Evolutionary conservation across 805 yeast species (phyloP), one percentile per base, ranked within the genome.

Genomic region (Monosporozyma solicola): DNA sequence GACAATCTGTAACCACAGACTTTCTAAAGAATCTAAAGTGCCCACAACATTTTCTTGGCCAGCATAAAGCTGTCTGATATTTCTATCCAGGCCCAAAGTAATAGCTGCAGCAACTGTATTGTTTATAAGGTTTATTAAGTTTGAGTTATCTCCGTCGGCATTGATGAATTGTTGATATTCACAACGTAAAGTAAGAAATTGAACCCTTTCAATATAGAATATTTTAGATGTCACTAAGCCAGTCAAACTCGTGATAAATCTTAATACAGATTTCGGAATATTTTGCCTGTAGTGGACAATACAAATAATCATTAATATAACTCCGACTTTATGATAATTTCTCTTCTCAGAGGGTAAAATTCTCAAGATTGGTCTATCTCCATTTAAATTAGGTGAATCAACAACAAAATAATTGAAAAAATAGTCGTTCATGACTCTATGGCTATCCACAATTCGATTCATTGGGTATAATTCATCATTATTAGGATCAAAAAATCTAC

Each of bases 241-340:
- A 11, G 57, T 55, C 31, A 69, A 46, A 48, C 54, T 55, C 1
- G 59, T 57, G 6, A 62, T 50, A 31, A 66, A 63, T 13, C 52
- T 48, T n/a, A 51, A 49, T 11, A 68, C 39, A 5, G 61, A 47
- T 2, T 39, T 29, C 5, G 71, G 71, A 1, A 58, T 37, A 7
- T 44, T 31, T n/a, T 45, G 32, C 25, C 41, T 52, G 45, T 50
- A 66, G 27, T 56, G 53, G 1, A 55, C 57, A 10, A 61, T 50
- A 11, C 55, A 51, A 13, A 68, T 24, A 7, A 69, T 59, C 51
- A 53, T 55, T 4, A 68, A 16, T 1, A 69, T 57, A 1, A 67
- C 61, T 22, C 64, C 72, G 7, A 61, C 55, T 15, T 57, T 61
- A 48, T 59, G 68, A 44, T 57, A 65, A 44, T 66, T 67, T 3